Base-by-base conservation (phyloP, 2,329 filamentous ascomycete species). In the Fusarium avenaceum region DNA sequence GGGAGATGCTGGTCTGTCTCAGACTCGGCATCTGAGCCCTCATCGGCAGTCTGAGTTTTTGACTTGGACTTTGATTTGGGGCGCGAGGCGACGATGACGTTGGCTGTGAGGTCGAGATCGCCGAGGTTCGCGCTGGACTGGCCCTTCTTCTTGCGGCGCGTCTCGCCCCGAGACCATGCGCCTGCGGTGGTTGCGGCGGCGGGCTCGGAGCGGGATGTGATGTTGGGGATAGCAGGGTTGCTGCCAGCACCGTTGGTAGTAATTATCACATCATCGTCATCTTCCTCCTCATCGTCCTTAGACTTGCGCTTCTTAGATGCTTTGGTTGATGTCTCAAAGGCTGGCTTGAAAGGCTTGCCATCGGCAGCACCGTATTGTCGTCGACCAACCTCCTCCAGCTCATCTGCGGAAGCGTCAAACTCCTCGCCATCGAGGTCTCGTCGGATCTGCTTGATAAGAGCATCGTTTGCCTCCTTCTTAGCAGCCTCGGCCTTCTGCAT, bases 401-500 rank as follows among this genome's bases (percentile, higher is more conserved):
- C 83, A 28, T 88, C 87, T 10, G 83, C 81, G 3, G 79, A 80
- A 3, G 83, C 84, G 9, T 82, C 82, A 32, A 81, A 79, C n/a
- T 81, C 81, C 20, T 87, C 84, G 7, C 88, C 90, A 28, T 90
- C 89, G 42, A 97, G 83, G 47, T 95, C 91, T 57, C 88, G 87
- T 48, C 90, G 86, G 48, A 97, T 87, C 70, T 89, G 84, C 42
- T 84, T 85, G 14, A 93, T 81, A 57, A 93, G 87, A 57, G 92
- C 91, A 72, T 97, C 92, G 71, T 98, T 97, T 58, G 89, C 87
- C 66, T 90, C 88, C 78, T 90, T 94, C 73, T 89, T 89, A 38
- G 89, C 85, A 28, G 90, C 91, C 74, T 97, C 94, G 2, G 94
- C 93, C 70, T 91, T 93, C 73, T 91, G 89, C 96, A 99, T 98